phyloP scores from a whole-genome alignment of 2,329 filamentous ascomycete genomes.

The Claviceps arundinis region DNA sequence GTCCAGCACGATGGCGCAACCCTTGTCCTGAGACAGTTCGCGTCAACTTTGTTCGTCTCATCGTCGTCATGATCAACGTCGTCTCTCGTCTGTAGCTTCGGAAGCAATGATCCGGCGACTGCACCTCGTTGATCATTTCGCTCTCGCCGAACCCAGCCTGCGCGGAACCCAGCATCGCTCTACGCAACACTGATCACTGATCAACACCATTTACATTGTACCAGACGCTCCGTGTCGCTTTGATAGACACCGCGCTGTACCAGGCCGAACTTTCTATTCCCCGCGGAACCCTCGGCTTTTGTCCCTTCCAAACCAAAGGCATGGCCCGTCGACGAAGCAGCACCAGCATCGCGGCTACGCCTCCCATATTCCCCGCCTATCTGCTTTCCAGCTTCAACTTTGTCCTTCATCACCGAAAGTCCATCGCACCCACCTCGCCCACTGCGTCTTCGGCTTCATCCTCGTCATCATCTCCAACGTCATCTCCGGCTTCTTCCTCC shows the following conservation, averaged over 20 bases:
- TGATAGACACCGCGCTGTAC: not conserved
- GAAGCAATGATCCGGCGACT: no score
- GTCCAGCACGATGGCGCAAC: no score
- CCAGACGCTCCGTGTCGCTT: not conserved
- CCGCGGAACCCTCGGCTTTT: no score
- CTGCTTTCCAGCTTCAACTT: constrained; percentile 38
- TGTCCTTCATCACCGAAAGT: constrained; percentile 30
- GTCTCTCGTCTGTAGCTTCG: no score
- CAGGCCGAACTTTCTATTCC: not conserved
- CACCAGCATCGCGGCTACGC: constrained; percentile 27
- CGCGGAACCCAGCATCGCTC: no score
- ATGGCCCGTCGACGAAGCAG: constrained; percentile 10
- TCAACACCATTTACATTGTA: no score
- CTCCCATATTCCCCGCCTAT: constrained; percentile 35
- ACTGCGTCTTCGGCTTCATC: constrained; percentile 18
- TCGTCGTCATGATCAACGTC: no score
- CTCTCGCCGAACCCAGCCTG: no score
- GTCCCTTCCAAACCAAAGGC: not conserved
- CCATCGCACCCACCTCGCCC: constrained; percentile 13
- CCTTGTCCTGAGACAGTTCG: no score
- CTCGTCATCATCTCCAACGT: constrained; percentile 7
- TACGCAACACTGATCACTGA: no score
- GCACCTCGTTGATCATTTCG: no score
- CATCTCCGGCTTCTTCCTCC: constrained; percentile 18
- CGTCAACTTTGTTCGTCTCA: no score